Evolutionary conservation across 2,329 filamentous ascomycete genomes (phyloP).

Genomic region (Colletotrichum phormii): DNA sequence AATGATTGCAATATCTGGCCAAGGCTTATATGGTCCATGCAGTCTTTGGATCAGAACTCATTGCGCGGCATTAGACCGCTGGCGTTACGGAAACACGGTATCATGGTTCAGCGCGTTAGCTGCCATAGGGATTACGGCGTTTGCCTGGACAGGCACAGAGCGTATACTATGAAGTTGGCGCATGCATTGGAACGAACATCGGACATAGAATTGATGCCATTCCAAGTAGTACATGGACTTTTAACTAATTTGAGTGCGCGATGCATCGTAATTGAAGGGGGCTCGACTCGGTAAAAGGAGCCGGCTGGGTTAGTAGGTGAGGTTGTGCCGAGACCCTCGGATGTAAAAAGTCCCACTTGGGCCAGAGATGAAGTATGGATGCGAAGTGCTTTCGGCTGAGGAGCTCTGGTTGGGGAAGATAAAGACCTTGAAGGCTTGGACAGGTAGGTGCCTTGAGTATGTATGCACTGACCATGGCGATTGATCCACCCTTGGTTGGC

Average conservation of each 20-base stretch:
- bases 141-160: slow-evolving; percentile 24
- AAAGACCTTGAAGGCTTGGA: neutral
- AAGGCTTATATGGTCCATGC: slow-evolving; percentile 4
- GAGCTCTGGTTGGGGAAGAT: neutral
- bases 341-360: neutral
- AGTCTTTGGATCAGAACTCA: slow-evolving; percentile 5
- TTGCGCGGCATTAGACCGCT: slow-evolving; percentile 20
- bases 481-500: neutral
- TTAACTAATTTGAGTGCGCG: neutral
- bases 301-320: neutral
- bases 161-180: slow-evolving; percentile 29
- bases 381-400: neutral
- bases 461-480: slow-evolving; percentile 15
- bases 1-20: slow-evolving; percentile 2
- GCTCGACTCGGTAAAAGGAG: neutral
- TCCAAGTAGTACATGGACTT: neutral
- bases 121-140: slow-evolving; percentile 29
- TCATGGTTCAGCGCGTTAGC: slow-evolving; percentile 24
- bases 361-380: slow-evolving; percentile 12
- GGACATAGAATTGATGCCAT: slow-evolving; percentile 16
- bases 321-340: slow-evolving; percentile 15
- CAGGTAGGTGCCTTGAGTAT: slow-evolving; percentile 2
- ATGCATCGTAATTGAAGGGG: neutral
- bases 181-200: neutral
- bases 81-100: slow-evolving; percentile 31